Conservation (phyloP, 225 moss, liverwort and hornwort species). For the Sphagnum tenellum region DNA sequence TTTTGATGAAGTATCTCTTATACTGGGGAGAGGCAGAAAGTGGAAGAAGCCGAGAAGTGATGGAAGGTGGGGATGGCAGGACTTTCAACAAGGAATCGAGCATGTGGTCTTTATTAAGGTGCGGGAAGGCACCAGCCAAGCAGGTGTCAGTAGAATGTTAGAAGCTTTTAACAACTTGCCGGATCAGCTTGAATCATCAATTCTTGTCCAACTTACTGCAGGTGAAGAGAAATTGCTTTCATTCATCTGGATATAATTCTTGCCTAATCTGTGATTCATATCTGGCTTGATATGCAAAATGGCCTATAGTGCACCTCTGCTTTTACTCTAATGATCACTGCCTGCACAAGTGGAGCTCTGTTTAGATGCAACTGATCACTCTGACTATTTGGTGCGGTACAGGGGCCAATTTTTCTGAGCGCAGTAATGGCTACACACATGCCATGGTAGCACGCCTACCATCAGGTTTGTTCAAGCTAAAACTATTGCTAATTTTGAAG, state of each 20-base stretch:
- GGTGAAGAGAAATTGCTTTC: conserved; percentile 18
- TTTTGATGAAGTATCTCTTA: not conserved
- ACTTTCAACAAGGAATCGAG: conserved; percentile 85
- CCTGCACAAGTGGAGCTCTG: no score
- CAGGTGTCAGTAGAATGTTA: conserved; percentile 46
- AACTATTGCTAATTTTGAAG: no score
- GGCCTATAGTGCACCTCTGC: no score
- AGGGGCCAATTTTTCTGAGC: conserved; percentile 53
- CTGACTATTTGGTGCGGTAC: not conserved
- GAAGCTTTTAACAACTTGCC: conserved; percentile 48
- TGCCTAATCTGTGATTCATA: not conserved
- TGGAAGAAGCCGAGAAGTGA: not conserved
- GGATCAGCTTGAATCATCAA: conserved; percentile 48
- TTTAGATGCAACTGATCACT: not conserved
- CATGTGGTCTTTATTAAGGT: conserved; percentile 72
- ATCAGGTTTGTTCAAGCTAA: conserved; percentile 48
- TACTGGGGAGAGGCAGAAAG: not conserved
- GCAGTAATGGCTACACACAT: conserved; percentile 46
- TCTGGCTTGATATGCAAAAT: no score
- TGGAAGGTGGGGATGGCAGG: conserved; percentile 26
- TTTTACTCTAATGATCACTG: no score
- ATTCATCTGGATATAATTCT: not conserved
- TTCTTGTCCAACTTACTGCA: conserved; percentile 74
- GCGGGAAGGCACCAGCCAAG: conserved; percentile 45
- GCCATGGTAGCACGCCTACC: conserved; percentile 63